Percentiles rank a stretch among this genome's conserved stretches.
Evolutionary conservation across 306 rosid genomes (phyloP).

Genomic region (Inga oerstediana): DNA sequence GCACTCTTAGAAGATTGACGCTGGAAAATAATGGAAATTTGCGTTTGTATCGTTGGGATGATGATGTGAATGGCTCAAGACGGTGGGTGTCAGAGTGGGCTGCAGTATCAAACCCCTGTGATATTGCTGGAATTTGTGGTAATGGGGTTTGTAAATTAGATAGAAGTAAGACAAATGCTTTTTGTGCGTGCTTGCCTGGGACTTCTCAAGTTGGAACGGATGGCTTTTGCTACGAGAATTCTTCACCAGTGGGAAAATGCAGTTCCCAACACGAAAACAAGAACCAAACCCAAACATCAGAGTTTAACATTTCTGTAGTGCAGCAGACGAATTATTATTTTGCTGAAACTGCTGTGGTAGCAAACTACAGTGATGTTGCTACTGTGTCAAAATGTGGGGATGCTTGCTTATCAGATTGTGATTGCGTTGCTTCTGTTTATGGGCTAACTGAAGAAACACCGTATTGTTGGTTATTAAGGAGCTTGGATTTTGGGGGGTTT

Average conservation of each 20-base stretch:
- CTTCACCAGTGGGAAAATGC: constrained; percentile 68
- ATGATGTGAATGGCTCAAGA: constrained; percentile 77
- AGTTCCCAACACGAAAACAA: constrained; percentile 36
- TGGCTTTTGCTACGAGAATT: constrained; percentile 74
- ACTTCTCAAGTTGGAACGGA: constrained; percentile 53
- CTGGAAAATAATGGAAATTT: constrained; percentile 81
- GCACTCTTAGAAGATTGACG: constrained; percentile 58
- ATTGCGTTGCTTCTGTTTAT: constrained; percentile 89
- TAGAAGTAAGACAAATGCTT: constrained; percentile 65
- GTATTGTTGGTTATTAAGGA: constrained; percentile 81
- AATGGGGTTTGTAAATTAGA: constrained; percentile 83
- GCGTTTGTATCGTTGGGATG: constrained; percentile 79
- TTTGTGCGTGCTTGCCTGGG: constrained; percentile 87
- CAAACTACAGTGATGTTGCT: constrained; percentile 74
- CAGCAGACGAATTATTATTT: constrained; percentile 85
- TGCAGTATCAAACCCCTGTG: constrained; percentile 88
- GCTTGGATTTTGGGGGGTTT: constrained; percentile 89
- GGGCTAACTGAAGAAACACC: constrained; percentile 84
- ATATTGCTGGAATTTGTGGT: constrained; percentile 90
- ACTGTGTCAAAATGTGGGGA: constrained; percentile 80
- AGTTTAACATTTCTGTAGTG: constrained; percentile 56
- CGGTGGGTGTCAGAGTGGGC: constrained; percentile 98
- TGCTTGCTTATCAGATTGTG: constrained; percentile 79
- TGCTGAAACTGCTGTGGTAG: constrained; percentile 76
- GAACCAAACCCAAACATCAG: constrained; percentile 32